Base-by-base conservation (phyloP, 306 rosid species). In the Crataegus laevigata region DNA sequence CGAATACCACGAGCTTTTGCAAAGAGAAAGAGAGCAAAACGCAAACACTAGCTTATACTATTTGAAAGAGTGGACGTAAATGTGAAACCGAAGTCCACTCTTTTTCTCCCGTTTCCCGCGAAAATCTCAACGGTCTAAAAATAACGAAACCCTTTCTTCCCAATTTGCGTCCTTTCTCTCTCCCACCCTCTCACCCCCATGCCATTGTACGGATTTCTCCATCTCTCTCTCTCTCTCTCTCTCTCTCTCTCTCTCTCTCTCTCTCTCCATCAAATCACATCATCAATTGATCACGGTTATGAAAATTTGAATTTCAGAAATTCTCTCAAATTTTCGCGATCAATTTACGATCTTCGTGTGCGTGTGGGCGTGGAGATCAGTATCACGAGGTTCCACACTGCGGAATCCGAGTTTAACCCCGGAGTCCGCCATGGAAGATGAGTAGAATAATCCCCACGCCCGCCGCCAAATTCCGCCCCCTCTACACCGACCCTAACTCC, bases 391-490 rank as follows among this genome's bases (percentile, higher is more conserved):
- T 14, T 29, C 40, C 17, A 28, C 54, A 79, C 66, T 26, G 91
- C 92, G 96, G 96, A 87, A 87, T 87, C 93, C 96, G 91, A 76
- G 65, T 25, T 24, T 61, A 63, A 51, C 73, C 79, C 81, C 87
- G 96, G 98, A 89, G 79, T 89, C 92, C 93, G 92, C 92, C 80
- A 94, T 91, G 97, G 98, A 91, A 91, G 90, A 94, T 94, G 98
- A 82, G 87, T 90, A 89, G 88, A 81, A 85, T 86, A 86, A 21
- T 87, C 75, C 76, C 90, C 71, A 85, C 84, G 77, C 93, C 93
- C 77, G 87, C 92, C 25, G 77, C 88, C 15, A 86, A 73, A 45
- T 82, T 90, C 86, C 93, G 90, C 86, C 94, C 79, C 9, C 78
- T 87, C 82, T 80, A 86, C 85, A 88, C 90, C 82, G 75, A 69